Conservation (phyloP, 305 asterid species). For the Lippia alba region DNA sequence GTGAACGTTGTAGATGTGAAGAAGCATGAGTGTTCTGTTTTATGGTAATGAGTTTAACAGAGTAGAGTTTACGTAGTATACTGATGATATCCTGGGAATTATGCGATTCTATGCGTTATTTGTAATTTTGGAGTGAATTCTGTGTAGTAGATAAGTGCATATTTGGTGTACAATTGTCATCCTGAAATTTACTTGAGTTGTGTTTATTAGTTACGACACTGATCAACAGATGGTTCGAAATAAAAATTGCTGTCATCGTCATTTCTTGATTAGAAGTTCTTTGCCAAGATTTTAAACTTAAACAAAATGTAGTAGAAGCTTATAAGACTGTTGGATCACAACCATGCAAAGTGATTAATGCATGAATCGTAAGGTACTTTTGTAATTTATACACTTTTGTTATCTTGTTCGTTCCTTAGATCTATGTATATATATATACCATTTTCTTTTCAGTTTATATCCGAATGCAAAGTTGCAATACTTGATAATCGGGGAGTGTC, state of each 20-base stretch:
- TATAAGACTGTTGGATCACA: neutral
- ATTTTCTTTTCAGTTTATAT: neutral
- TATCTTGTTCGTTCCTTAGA: neutral
- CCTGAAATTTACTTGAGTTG: neutral
- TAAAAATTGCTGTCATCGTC: neutral
- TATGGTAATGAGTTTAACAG: neutral
- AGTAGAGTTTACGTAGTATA: neutral
- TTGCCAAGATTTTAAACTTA: neutral
- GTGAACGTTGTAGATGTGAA: neutral
- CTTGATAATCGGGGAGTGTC: neutral
- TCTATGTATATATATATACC: neutral
- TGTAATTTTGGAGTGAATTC: neutral
- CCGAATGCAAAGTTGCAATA: neutral
- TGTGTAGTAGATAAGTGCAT: too few species aligned
- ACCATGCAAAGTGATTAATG: conserved; percentile 11
- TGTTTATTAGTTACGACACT: too few species aligned
- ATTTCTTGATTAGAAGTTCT: neutral
- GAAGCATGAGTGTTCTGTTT: conserved; percentile 1
- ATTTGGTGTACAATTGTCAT: too few species aligned
- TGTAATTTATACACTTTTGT: too few species aligned
- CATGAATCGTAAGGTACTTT: too few species aligned
- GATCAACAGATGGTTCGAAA: too few species aligned
- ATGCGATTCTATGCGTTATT: neutral
- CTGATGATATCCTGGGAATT: neutral
- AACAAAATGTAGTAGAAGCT: neutral